A percentile compares a stretch with the other conserved stretches of the same genome.
These are phyloP conservation scores for Candida ovalis DNA, from an alignment of 805 yeast species.

Conservation along the genomic window DNA sequence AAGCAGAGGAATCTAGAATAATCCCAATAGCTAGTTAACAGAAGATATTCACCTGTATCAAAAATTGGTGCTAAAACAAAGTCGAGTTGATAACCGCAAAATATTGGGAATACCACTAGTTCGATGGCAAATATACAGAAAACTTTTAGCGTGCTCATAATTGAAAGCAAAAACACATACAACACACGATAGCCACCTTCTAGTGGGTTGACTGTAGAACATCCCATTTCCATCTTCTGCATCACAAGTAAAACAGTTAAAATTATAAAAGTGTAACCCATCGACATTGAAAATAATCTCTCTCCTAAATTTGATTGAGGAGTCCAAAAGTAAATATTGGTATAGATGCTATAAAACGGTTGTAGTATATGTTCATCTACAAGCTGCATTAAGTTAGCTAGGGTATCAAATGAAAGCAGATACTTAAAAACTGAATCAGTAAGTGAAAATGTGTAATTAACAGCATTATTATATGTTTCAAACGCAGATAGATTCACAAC, in stretches of 20 bases:
- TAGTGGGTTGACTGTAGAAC: slow-evolving; percentile 40
- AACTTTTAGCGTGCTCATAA: slow-evolving; percentile 67
- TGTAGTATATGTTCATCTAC: neutral
- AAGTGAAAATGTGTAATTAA: neutral
- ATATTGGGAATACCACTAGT: slow-evolving; percentile 77
- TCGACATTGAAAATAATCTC: slow-evolving; percentile 11
- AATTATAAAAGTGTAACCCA: slow-evolving; percentile 20
- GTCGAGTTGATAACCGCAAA: slow-evolving; percentile 78
- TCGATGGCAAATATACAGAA: slow-evolving; percentile 73
- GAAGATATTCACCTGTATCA: slow-evolving; percentile 11
- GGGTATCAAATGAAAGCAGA: neutral
- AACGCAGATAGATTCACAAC: neutral
- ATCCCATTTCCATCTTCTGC: slow-evolving; percentile 25
- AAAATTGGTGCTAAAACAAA: slow-evolving; percentile 62
- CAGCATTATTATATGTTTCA: neutral
- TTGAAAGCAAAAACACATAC: slow-evolving; percentile 50
- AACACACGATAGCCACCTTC: slow-evolving; percentile 47
- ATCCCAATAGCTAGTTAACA: slow-evolving; percentile 4
- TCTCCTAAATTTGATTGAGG: slow-evolving; percentile 19
- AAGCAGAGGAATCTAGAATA: slow-evolving; percentile 1
- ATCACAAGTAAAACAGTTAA: slow-evolving; percentile 11
- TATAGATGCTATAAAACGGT: slow-evolving; percentile 10
- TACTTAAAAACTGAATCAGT: neutral
- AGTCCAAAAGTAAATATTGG: slow-evolving; percentile 19
- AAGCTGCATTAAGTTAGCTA: neutral